phyloP scores from a whole-genome alignment of 1,284 basidiomycete species.

The Tilletia caries region DNA sequence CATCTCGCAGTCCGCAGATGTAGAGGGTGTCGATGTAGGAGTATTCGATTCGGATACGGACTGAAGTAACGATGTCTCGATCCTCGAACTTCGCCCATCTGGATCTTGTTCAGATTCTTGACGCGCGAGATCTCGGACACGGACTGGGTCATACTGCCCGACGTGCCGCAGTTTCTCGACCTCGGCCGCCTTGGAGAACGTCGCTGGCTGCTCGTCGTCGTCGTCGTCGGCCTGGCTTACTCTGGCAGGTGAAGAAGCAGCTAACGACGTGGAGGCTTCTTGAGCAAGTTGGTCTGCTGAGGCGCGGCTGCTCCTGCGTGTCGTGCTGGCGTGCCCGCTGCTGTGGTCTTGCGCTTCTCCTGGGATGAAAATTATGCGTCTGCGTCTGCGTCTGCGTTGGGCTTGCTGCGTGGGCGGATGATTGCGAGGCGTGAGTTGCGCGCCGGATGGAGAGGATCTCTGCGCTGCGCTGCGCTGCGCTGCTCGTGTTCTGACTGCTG shows the following conservation, averaged over 20 bases:
- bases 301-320: background rate
- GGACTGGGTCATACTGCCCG: constrained; percentile 97
- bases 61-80: constrained; percentile 99
- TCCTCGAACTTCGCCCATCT: constrained; percentile 93
- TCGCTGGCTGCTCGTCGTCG: constrained; percentile 5
- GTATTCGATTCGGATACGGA: constrained; percentile 95
- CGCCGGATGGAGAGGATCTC: constrained; percentile 48
- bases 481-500: constrained; percentile 31
- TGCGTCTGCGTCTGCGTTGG: constrained; percentile 30
- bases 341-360: constrained; percentile 41
- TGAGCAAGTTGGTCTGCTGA: constrained; percentile 61
- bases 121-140: constrained; percentile 95
- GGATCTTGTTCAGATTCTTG: constrained; percentile 94
- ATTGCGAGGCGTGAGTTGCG: background rate
- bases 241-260: constrained; percentile 16
- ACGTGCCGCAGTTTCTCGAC: constrained; percentile 96
- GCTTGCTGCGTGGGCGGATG: constrained; percentile 1
- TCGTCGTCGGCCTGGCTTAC: background rate
- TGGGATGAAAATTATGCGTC: constrained; percentile 33
- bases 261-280: constrained; percentile 55
- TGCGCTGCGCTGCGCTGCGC: constrained; percentile 47
- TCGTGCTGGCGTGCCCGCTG: constrained; percentile 1
- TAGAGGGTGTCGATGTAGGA: constrained; percentile 90
- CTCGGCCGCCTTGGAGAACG: constrained; percentile 88
- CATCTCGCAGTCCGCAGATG: constrained; percentile 99